These are phyloP conservation scores for Ophiocordyceps camponoti-leonardi DNA, from an alignment of 2,329 filamentous ascomycete species.

Conservation along the genomic window DNA sequence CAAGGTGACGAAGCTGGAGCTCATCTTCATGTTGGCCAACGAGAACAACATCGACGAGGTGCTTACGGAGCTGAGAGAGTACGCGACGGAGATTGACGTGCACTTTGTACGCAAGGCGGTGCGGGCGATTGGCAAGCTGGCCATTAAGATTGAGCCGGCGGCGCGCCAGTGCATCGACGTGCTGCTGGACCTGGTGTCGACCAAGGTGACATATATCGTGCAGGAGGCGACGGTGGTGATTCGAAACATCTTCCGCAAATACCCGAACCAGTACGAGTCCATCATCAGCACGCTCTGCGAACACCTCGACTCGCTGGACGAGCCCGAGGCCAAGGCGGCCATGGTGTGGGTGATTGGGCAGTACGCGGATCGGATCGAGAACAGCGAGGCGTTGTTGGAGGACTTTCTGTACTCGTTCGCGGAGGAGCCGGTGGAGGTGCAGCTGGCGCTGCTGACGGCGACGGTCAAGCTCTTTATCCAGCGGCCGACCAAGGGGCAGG, in stretches of 20 bases:
- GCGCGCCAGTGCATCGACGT: constrained; percentile 84
- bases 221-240: constrained; percentile 98
- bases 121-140: constrained; percentile 89
- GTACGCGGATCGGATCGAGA: constrained; percentile 94
- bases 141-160: constrained; percentile 96
- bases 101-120: constrained; percentile 98
- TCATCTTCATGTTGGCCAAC: constrained; percentile 97
- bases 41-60: constrained; percentile 94
- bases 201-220: constrained; percentile 97
- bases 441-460: constrained; percentile 82
- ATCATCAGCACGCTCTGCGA: constrained; percentile 94
- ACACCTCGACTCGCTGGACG: constrained; percentile 88
- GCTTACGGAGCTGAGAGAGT: constrained; percentile 82
- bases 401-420: constrained; percentile 90
- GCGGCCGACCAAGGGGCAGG: constrained; percentile 81
- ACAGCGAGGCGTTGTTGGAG: constrained; percentile 82
- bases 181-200: constrained; percentile 80
- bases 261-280: constrained; percentile 95
- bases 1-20: constrained; percentile 94
- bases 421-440: constrained; percentile 90
- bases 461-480: constrained; percentile 98
- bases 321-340: constrained; percentile 92
- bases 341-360: constrained; percentile 99
- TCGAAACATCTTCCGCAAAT: constrained; percentile 97
- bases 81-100: constrained; percentile 95